Evolutionary conservation across 768 basidiomycete species (phyloP), one percentile per base, ranked within the genome.

Genomic region (Podaxis sp.): DNA sequence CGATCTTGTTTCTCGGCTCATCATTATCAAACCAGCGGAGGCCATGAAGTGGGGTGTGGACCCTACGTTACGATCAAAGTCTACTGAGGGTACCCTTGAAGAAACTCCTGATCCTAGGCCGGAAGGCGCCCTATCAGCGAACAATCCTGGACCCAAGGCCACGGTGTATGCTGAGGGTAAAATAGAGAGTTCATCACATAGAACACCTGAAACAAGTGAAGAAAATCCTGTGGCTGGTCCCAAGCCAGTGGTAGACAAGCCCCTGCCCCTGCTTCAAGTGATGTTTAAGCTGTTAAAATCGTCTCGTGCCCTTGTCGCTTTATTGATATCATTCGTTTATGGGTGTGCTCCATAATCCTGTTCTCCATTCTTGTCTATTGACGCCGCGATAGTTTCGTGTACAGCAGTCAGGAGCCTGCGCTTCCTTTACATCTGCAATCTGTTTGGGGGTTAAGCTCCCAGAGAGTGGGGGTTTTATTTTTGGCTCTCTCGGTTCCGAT

Each of bases 401-500:
- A 76, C 55, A 82, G 76, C 38, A 77, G 77, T 55, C 79, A 80
- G 66, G 87, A 88, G 56, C 84, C 87, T 15, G 75, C 85, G 5
- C 72, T 88, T 40, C 85, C 87, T 0, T 70, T 87, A 27, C 84
- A 83, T 63, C 68, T 87, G 38, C 80, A 84, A 64, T 68, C 68
- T 11, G 64, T 79, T 6, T 88, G 85, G 82, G 71, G 71, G 4
- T 77, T 83, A 43, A 64, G 77, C 58, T 77, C 86, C 0, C 70
- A 69, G n/a, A 71, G 74, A 69, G 85, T 89, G 9, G 90, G 90
- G 7, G 66, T 91, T n/a, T 80, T 89, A 15, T 87, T 86, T 69
- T 74, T 91, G 61, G 88, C 85, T 7, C 80, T 82, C 8, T 82
- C 88, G 25, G 72, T 88, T 6, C 90, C 89, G 0, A 83, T 85